Evolutionary conservation across 192 early-diverging fungal genomes (phyloP), one percentile per base, ranked within the genome.

Genomic region (Coemansia sp.): DNA sequence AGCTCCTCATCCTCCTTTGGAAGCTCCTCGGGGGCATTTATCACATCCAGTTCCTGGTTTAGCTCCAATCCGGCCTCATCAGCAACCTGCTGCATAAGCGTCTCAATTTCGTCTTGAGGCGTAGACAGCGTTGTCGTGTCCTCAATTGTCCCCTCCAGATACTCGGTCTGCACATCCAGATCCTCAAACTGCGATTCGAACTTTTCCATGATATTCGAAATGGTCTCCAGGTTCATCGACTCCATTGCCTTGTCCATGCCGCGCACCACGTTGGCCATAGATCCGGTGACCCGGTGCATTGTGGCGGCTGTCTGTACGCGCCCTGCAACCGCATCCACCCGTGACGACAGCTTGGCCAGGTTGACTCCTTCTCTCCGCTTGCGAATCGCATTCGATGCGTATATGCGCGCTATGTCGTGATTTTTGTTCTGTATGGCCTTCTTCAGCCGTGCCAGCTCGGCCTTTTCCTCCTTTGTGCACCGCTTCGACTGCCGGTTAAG

Each of bases 171-270:
- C 45, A 99, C 93, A 80, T 99, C 96, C 42, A 99, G 75, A 77
- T 99, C 92, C 69, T 99, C 98, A 76, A 97, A 96, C 80, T 97
- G 96, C 10, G 79, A 81, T 74, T 99, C 96, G 69, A 99, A 98
- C 70, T 92, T 94, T 82, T 98, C 98, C 96, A 99, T 99, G n/a
- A 97, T 90, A 87, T 90, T 80, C 3, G 95, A 93, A 51, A 99
- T 97, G 90, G 92, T 90, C 71, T 98, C 98, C 45, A 99, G 85
- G 71, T 98, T 95, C 96, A 99, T 98, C 39, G 89, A 88, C 47
- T 88, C 74, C 93, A 97, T 92, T 12, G 95, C 95, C 78, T 86
- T 91, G 61, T 98, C 96, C 92, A 99, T 97, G 15, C 91, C 91
- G 66, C 91, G 90, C 49, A 98, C 96, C 21, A 97, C 93, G 54